Percentiles rank a stretch among this genome's conserved stretches.
These are phyloP conservation scores for Wickerhamomyces sp. DNA, from an alignment of 1,139 yeast genomes.

Conservation along the genomic window DNA sequence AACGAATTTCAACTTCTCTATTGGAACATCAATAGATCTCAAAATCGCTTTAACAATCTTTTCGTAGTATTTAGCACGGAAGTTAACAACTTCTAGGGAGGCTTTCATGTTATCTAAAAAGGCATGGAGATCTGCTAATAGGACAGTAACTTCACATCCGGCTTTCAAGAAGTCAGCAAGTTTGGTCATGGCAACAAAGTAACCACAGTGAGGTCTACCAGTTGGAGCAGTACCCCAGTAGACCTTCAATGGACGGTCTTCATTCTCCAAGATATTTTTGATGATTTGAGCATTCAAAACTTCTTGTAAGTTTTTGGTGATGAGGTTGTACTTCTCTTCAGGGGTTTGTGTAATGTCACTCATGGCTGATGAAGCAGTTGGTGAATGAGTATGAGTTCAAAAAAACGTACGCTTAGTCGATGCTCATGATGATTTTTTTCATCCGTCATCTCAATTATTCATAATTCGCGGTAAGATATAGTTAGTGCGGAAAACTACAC, in stretches of 20 bases:
- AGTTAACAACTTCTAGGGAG: constrained; percentile 82
- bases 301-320: constrained; percentile 87
- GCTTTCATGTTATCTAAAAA: constrained; percentile 98
- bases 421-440: no score
- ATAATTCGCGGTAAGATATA: neutral
- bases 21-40: constrained; percentile 82
- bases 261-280: constrained; percentile 73
- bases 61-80: constrained; percentile 90
- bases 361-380: constrained; percentile 5
- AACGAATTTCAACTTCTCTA: constrained; percentile 78
- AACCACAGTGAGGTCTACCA: constrained; percentile 98
- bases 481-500: neutral
- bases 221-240: constrained; percentile 99
- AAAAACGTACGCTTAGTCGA: no score
- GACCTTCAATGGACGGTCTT: constrained; percentile 74
- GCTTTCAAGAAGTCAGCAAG: constrained; percentile 93
- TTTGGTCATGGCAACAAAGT: constrained; percentile 96
- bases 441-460: neutral
- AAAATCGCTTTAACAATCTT: constrained; percentile 77
- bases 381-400: no score
- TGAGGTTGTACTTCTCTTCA: constrained; percentile 66
- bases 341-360: constrained; percentile 33
- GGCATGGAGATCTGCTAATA: constrained; percentile 96
- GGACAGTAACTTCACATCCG: constrained; percentile 89
- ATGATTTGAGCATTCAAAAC: constrained; percentile 86